These are phyloP conservation scores for Curvularia spicifera DNA, from an alignment of 2,329 filamentous ascomycete genomes.

Conservation along the genomic window DNA sequence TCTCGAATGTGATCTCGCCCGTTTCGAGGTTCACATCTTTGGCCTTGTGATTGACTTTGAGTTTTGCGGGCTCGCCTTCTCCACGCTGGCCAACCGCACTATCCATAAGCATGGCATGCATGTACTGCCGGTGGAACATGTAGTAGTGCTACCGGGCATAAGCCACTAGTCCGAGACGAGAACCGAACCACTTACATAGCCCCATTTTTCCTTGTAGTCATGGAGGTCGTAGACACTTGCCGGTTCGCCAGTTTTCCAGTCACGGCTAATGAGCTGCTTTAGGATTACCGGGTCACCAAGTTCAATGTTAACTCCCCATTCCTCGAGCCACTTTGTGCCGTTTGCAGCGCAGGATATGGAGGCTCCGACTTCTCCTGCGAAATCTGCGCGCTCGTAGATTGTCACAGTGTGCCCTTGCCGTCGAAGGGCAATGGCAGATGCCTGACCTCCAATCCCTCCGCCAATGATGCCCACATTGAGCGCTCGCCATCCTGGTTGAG, in stretches of 20 bases:
- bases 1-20: constrained; percentile 50
- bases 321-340: constrained; percentile 71
- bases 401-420: constrained; percentile 63
- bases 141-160: constrained; percentile 53
- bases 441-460: constrained; percentile 62
- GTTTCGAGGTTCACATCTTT: constrained; percentile 59
- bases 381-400: constrained; percentile 71
- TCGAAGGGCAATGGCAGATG: constrained; percentile 59
- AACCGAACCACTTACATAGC: constrained; percentile 51
- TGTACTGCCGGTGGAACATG: constrained; percentile 73
- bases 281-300: constrained; percentile 71
- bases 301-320: constrained; percentile 69
- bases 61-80: constrained; percentile 59
- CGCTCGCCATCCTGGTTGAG: constrained; percentile 27
- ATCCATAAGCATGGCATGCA: constrained; percentile 71
- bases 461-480: constrained; percentile 55
- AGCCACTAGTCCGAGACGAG: background rate
- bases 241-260: constrained; percentile 72
- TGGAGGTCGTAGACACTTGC: constrained; percentile 68
- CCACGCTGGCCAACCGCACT: constrained; percentile 61
- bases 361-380: constrained; percentile 68
- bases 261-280: constrained; percentile 70
- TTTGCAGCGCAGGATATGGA: constrained; percentile 66
- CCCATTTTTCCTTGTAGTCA: constrained; percentile 71
- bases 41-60: constrained; percentile 62